Evolutionary conservation across 805 yeast genomes (phyloP), one percentile per base, ranked within the genome.

Genomic region (Candida railenensis): DNA sequence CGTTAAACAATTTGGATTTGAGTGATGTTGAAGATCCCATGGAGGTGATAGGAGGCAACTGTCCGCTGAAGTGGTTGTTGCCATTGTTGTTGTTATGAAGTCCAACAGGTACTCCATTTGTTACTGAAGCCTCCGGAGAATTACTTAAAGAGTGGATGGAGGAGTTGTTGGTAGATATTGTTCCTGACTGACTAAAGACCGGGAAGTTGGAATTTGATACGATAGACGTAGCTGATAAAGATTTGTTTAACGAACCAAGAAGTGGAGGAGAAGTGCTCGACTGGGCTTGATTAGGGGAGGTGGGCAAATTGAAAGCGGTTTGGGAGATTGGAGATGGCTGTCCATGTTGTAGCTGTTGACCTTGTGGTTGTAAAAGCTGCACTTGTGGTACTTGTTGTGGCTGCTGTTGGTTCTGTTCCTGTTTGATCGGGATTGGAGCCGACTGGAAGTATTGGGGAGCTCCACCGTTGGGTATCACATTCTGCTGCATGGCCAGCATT

Each of bases 121-220:
- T 7, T 33, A 14, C 36, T 33, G 36, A 16, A 12, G 22, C 44
- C 28, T 68, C 73, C 11, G 76, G 76, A 20, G 68, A 61, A 4
- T 73, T 67, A 48, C 65, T 58, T 20, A 67, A 56, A 28, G 68
- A 62, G 30, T 57, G 66, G 34, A 49, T 38, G 4, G 64, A 53
- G 11, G 66, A 58, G 47, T 56, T 61, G 40, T 63, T 56, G 3
- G 66, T 57, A 21, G 65, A 61, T 9, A 49, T 42, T 22, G 59
- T 55, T 34, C 58, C 55, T 11, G 55, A 28, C 22, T 55, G 58
- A 47, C 65, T 58, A 49, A 67, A 66, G 22, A 65, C 49, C 33
- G 58, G 34, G 18, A 7, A 11, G 30, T 25, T 25, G 30, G 38
- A 30, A 32, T 41, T 44, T 7, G 65, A 56, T 4, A 53, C 52